Conservation (phyloP, 768 basidiomycete genomes). For the Hypsizygus marmoreus region DNA sequence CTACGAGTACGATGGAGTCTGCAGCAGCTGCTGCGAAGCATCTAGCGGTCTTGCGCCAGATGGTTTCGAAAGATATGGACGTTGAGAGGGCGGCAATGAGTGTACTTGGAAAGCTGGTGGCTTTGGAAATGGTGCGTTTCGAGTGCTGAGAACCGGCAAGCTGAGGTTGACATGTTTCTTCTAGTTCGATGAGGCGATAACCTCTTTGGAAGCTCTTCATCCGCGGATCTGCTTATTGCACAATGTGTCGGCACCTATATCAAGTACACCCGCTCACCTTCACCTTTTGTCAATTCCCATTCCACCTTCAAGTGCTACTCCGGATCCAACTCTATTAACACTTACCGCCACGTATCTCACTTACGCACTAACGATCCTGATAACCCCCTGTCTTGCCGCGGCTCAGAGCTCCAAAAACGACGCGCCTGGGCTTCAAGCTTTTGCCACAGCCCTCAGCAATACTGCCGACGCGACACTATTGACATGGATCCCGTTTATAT, state of each 20-base stretch:
- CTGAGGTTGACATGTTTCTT: background rate
- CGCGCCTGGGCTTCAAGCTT: slow-evolving; percentile 11
- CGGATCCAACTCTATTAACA: slow-evolving; percentile 42
- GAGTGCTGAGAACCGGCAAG: background rate
- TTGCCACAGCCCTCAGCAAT: slow-evolving; percentile 31
- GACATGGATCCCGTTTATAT: slow-evolving; percentile 51
- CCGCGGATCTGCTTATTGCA: slow-evolving; percentile 40
- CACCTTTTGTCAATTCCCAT: slow-evolving; percentile 47
- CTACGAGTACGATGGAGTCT: slow-evolving; percentile 34
- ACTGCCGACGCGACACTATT: slow-evolving; percentile 38
- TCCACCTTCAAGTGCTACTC: slow-evolving; percentile 28
- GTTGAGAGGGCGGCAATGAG: slow-evolving; percentile 75
- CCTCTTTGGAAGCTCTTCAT: slow-evolving; percentile 48
- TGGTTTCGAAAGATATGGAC: slow-evolving; percentile 53
- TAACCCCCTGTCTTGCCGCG: slow-evolving; percentile 23
- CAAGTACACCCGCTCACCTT: slow-evolving; percentile 12
- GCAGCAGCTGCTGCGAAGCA: slow-evolving; percentile 44
- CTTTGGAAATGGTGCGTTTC: slow-evolving; percentile 68
- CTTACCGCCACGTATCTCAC: slow-evolving; percentile 63
- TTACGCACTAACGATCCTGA: slow-evolving; percentile 49
- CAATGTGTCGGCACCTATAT: slow-evolving; percentile 13
- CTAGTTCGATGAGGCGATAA: slow-evolving; percentile 58
- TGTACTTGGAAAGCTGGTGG: slow-evolving; percentile 64
- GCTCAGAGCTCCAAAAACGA: slow-evolving; percentile 1
- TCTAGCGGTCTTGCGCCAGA: slow-evolving; percentile 46